A percentile compares a stretch with the other conserved stretches of the same genome.
phyloP scores from a whole-genome alignment of 805 yeast genomes.

The Yamadazyma endophytica region DNA sequence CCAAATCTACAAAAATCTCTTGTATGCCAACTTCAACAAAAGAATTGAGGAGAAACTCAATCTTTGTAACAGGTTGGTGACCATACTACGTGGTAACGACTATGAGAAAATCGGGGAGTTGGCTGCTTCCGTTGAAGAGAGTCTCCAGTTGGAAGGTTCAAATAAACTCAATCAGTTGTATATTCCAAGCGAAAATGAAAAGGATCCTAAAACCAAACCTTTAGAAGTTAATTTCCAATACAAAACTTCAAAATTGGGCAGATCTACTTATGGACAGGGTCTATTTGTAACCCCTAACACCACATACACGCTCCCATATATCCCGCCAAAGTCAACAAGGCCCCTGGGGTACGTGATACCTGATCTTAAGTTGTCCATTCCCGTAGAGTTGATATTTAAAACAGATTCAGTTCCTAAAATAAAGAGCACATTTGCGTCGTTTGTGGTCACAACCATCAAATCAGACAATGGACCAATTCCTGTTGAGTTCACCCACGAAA shows the following conservation, averaged over 20 bases:
- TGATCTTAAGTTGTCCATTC: slow-evolving; percentile 5
- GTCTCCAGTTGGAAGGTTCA: slow-evolving; percentile 1
- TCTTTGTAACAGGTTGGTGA: background rate
- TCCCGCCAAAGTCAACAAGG: too few species aligned
- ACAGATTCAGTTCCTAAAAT: slow-evolving; percentile 17
- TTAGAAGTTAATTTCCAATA: slow-evolving; percentile 11
- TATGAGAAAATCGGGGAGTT: slow-evolving; percentile 1
- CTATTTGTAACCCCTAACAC: slow-evolving; percentile 1
- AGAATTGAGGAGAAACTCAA: slow-evolving; percentile 23
- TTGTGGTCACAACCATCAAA: slow-evolving; percentile 26
- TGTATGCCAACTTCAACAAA: slow-evolving; percentile 20
- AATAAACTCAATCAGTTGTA: slow-evolving; percentile 20
- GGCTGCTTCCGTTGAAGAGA: slow-evolving; percentile 4
- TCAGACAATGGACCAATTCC: slow-evolving; percentile 34
- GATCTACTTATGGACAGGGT: background rate
- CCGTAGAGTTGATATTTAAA: slow-evolving; percentile 4
- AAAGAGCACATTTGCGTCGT: slow-evolving; percentile 19
- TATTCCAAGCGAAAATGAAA: slow-evolving; percentile 7
- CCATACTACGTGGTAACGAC: background rate
- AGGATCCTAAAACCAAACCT: slow-evolving; percentile 3
- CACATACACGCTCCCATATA: background rate
- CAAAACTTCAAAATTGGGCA: background rate
- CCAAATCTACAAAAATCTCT: slow-evolving; percentile 15
- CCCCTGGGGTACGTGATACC: too few species aligned
- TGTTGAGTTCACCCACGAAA: slow-evolving; percentile 33